Evolutionary conservation across 208 protist species (phyloP), one percentile per base, ranked within the genome.

Genomic region (Leishmania amazonensis): DNA sequence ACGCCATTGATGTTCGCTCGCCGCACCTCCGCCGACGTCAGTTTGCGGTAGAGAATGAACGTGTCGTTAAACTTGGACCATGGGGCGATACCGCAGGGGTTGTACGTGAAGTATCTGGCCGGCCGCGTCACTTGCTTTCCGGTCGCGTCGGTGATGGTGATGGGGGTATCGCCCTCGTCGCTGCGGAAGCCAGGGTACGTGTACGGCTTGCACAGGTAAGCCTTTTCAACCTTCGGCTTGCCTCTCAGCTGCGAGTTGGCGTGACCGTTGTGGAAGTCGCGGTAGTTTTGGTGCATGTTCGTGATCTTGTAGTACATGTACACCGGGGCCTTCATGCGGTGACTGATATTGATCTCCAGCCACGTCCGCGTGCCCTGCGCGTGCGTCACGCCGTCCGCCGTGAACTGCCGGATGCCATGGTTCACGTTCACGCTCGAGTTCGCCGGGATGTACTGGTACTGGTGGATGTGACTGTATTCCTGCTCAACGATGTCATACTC

Each of bases 231-330:
- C 15, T 81, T 87, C 19, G 82, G 51, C 53, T 83, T 86, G 17
- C 95, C 96, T 28, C 57, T 76, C 42, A 98, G 81, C 89, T 97
- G 94, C 80, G 79, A 51, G 54, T 81, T 86, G 49, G 80, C 89
- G 42, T 90, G 84, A 49, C 92, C 89, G 49, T 91, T 77, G 81
- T 95, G 94, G 88, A 99, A 99, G 67, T 92, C 85, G 54, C 98
- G 88, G 86, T 99, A 95, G 85, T 99, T 99, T 84, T 99, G 99
- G 88, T 98, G 99, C 80, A 99, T 99, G 81, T 99, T 98, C 31
- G 89, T 86, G 0, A 99, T 83, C 85, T 94, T 93, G 87, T 99
- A 99, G 85, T 99, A 99, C 79, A 99, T 84, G 86, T 98, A 99
- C 51, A 99, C 93, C 21, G 99, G 98, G 31, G 90, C 82, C 62